phyloP scores from a whole-genome alignment of 2,329 filamentous ascomycete genomes.

The Fusarium sacchari region DNA sequence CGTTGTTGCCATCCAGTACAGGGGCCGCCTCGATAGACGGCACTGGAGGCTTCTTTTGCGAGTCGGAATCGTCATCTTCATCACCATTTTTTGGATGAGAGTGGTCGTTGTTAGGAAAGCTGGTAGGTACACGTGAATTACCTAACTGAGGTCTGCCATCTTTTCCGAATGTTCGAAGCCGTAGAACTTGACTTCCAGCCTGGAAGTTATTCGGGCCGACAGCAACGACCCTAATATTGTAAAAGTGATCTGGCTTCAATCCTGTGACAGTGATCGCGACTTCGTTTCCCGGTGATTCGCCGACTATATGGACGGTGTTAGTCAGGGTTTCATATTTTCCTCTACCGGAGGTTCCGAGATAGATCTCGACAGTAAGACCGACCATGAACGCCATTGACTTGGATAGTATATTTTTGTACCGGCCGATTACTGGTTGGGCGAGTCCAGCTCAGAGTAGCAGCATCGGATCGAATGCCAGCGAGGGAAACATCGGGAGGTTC shows the following conservation, averaged over 20 bases:
- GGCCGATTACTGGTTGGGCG: constrained; percentile 71
- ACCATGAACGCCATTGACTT: constrained; percentile 94
- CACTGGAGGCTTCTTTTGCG: constrained; percentile 59
- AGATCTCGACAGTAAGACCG: constrained; percentile 47
- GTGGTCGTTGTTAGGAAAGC: constrained; percentile 64
- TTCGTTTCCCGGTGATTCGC: constrained; percentile 72
- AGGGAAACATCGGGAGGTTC: constrained; percentile 89
- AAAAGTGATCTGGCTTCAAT: constrained; percentile 86
- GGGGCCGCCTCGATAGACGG: constrained; percentile 70
- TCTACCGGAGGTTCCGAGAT: background rate
- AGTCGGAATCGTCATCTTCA: constrained; percentile 57
- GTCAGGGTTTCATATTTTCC: background rate
- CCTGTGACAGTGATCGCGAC: constrained; percentile 86
- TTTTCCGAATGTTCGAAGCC: constrained; percentile 78
- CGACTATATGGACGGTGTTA: constrained; percentile 64
- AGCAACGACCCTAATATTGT: constrained; percentile 92
- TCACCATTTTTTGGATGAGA: constrained; percentile 53
- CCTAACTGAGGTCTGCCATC: constrained; percentile 71
- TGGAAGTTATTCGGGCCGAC: constrained; percentile 94
- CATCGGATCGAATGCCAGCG: constrained; percentile 86
- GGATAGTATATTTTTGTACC: constrained; percentile 88
- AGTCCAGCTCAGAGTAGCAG: constrained; percentile 92
- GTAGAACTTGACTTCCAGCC: constrained; percentile 85
- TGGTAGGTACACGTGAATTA: constrained; percentile 65
- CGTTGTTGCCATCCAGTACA: constrained; percentile 67